phyloP scores from a whole-genome alignment of 371 early-diverging fungal species.

The Rhizopus stolonifer region DNA sequence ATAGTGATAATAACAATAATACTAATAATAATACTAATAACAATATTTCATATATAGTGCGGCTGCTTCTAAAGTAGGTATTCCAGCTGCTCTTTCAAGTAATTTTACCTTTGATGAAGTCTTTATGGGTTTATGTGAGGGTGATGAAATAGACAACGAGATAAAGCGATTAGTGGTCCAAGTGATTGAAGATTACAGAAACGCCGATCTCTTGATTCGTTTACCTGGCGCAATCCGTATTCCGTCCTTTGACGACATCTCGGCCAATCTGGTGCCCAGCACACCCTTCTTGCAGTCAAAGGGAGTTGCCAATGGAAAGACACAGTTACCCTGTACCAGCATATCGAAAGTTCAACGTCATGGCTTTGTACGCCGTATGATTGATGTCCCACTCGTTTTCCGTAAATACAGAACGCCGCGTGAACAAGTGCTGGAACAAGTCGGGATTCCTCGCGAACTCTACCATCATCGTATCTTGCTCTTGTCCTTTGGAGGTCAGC shows the following conservation, averaged over 20 bases:
- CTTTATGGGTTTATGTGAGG: constrained; percentile 59
- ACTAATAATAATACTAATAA: no score
- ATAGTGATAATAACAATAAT: not conserved
- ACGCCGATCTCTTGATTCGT: constrained; percentile 63
- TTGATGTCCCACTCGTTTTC: constrained; percentile 67
- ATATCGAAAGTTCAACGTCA: constrained; percentile 28
- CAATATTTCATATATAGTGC: constrained; percentile 37
- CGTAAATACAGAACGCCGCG: constrained; percentile 51
- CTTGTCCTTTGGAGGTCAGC: constrained; percentile 79
- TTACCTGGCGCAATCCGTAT: constrained; percentile 71
- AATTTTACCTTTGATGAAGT: constrained; percentile 83
- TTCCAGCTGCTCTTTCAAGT: constrained; percentile 69
- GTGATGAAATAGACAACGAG: constrained; percentile 53
- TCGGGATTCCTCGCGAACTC: constrained; percentile 62
- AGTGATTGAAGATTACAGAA: constrained; percentile 56
- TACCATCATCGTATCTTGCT: constrained; percentile 61
- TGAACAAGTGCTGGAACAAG: constrained; percentile 48
- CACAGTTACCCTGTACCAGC: constrained; percentile 36
- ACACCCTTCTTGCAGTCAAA: constrained; percentile 33
- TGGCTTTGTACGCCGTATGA: constrained; percentile 36
- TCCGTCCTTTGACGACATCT: constrained; percentile 59
- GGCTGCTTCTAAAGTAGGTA: constrained; percentile 56
- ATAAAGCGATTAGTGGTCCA: constrained; percentile 48
- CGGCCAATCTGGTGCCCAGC: constrained; percentile 33
- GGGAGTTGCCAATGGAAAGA: constrained; percentile 48